phyloP scores from a whole-genome alignment of 208 protist genomes.

The Trypanosoma caninum region DNA sequence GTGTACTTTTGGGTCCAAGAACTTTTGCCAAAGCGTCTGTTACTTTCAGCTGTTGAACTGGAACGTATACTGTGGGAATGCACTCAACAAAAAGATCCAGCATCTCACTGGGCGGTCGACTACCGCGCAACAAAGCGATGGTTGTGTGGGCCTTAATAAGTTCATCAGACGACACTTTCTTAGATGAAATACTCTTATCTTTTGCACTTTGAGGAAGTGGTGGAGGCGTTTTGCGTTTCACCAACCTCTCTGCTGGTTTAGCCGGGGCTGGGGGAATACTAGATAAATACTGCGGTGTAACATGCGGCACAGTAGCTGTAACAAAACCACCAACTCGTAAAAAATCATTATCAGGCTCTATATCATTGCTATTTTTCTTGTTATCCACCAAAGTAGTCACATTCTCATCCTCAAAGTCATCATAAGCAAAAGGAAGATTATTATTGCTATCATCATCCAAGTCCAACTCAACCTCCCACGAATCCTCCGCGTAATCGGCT shows the following conservation, averaged over 20 bases:
- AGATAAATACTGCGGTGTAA: not conserved
- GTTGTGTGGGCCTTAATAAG: slow-evolving; percentile 49
- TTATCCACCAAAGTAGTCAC: not conserved
- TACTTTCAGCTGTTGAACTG: slow-evolving; percentile 38
- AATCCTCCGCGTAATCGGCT: slow-evolving; percentile 19
- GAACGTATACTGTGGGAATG: slow-evolving; percentile 74
- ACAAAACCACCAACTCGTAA: slow-evolving; percentile 3
- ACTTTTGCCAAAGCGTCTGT: slow-evolving; percentile 37
- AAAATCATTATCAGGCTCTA: slow-evolving; percentile 7
- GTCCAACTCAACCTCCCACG: slow-evolving; percentile 45
- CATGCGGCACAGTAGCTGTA: not conserved
- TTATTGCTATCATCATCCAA: slow-evolving; percentile 34
- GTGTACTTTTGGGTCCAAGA: slow-evolving; percentile 42
- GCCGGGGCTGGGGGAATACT: slow-evolving; percentile 10
- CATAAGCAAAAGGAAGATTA: not conserved
- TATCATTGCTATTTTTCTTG: slow-evolving; percentile 3
- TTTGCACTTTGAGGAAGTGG: slow-evolving; percentile 4
- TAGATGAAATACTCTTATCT: not conserved
- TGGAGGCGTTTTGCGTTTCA: slow-evolving; percentile 17
- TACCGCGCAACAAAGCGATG: slow-evolving; percentile 51
- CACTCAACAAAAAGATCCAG: slow-evolving; percentile 82
- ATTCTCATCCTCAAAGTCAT: slow-evolving; percentile 18
- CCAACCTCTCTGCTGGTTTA: slow-evolving; percentile 9
- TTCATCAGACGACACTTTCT: slow-evolving; percentile 26
- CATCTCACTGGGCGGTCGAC: slow-evolving; percentile 58